Conservation (phyloP, 2,329 filamentous ascomycete genomes). For the Ploettnerulaceae sp. region DNA sequence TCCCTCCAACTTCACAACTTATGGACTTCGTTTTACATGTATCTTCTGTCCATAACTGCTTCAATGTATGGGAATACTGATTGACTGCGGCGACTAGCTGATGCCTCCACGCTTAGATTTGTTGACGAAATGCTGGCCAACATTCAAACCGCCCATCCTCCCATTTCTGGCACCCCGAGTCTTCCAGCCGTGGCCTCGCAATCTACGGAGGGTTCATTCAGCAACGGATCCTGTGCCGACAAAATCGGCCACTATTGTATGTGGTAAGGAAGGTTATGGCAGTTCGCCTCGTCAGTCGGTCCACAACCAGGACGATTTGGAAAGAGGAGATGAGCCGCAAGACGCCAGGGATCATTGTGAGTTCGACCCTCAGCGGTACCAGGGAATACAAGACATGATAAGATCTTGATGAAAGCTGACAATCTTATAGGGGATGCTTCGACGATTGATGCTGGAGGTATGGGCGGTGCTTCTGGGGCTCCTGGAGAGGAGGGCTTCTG, state of each 20-base stretch:
- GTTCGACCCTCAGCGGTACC: too few relatives aligned
- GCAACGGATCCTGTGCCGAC: background rate
- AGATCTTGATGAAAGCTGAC: too few relatives aligned
- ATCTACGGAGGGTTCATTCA: background rate
- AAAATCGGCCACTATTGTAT: background rate
- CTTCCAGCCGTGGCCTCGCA: slow-evolving; percentile 32
- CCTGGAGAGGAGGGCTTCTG: slow-evolving; percentile 12
- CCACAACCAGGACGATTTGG: background rate
- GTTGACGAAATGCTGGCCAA: slow-evolving; percentile 28
- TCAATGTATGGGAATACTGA: slow-evolving; percentile 14
- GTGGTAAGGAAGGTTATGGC: background rate
- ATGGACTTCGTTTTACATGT: slow-evolving; percentile 2
- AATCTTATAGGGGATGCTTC: background rate
- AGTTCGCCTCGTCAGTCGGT: background rate
- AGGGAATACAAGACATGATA: too few relatives aligned
- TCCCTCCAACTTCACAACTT: background rate
- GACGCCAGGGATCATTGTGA: too few relatives aligned
- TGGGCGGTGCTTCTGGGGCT: background rate
- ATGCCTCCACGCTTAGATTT: slow-evolving; percentile 31
- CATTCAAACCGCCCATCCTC: slow-evolving; percentile 30
- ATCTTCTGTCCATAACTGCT: slow-evolving; percentile 1
- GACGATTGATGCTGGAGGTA: background rate
- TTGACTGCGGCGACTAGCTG: slow-evolving; percentile 21
- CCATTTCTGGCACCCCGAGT: slow-evolving; percentile 34
- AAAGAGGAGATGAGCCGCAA: too few relatives aligned